phyloP scores from a whole-genome alignment of 495 filamentous ascomycete genomes.

The Neohortaea acidophila region DNA sequence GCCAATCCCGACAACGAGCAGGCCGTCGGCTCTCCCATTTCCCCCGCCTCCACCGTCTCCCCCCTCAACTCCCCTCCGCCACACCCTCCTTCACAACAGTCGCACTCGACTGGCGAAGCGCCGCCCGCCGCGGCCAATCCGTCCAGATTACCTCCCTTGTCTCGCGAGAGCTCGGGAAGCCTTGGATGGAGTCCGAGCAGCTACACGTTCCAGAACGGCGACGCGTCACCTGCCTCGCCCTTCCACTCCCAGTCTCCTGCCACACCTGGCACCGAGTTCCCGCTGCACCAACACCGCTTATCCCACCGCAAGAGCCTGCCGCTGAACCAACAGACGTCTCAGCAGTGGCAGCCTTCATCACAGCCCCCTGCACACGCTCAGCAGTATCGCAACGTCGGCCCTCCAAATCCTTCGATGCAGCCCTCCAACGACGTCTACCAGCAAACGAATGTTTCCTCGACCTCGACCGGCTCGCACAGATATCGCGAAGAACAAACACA shows the following conservation, averaged over 20 bases:
- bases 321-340: constrained; percentile 24
- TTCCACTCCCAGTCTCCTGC: neutral
- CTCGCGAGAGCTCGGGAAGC: constrained; percentile 1
- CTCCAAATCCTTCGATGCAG: neutral
- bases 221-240: neutral
- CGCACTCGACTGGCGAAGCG: constrained; percentile 20
- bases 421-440: constrained; percentile 24
- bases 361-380: constrained; percentile 16
- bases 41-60: constrained; percentile 2
- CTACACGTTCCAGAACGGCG: constrained; percentile 5
- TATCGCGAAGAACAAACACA: constrained; percentile 25
- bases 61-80: constrained; percentile 2
- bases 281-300: constrained; percentile 11
- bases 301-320: constrained; percentile 25
- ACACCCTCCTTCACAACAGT: constrained; percentile 17
- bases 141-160: constrained; percentile 5
- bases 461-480: constrained; percentile 25
- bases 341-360: constrained; percentile 34
- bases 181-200: constrained; percentile 27
- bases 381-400: constrained; percentile 14
- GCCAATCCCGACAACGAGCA: constrained; percentile 79
- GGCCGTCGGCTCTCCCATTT: constrained; percentile 28
- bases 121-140: too few relatives aligned
- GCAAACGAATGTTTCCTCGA: constrained; percentile 26
- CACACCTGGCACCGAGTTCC: constrained; percentile 8